Evolutionary conservation across 352 stramenopile species (phyloP), one percentile per base, ranked within the genome.

Genomic region (Pythium phragmiticola): DNA sequence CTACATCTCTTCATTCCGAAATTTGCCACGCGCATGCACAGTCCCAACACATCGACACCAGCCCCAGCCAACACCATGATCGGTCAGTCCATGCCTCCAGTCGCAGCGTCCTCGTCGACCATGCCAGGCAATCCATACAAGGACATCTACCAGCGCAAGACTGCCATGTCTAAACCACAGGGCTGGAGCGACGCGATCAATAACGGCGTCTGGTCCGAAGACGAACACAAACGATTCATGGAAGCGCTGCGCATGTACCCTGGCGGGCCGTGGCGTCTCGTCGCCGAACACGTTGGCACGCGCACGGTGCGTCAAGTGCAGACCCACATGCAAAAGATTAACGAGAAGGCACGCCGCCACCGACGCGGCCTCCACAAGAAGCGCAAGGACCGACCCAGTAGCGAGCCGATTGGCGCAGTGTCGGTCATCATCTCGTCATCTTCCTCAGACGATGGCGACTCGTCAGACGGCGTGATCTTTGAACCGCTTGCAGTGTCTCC

Each of bases 141-240:
- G 23, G 60, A 66, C 12, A 45, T 60, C 23, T 56, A 50, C 30
- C 39, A 56, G 51, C 60, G 51, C 52, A 60, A 60, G 52, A 36
- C 42, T 8, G 12, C 57, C 0, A 21, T 28, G 13, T 16, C 58
- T 2, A 54, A 53, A 30, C 58, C 58, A 21, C 58, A 65, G 13
- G 58, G 58, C 23, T 65, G 58, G 50, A 60, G 39, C 33, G 46
- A 61, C 36, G 6, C 53, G 12, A 68, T 68, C 34, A 68, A 68
- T 36, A 60, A 60, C 21, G 62, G 62, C 26, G 54, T 63, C n/a
- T 74, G 68, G 68, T 60, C 63, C 17, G 46, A 70, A 8, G 68
- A 74, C 6, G 68, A 74, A 45, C 68, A 74, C 43, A 48, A 64
- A 11, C 68, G 68, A 26, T 74, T 74, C 46, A 53, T 74, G 23